A percentile compares a stretch with the other conserved stretches of the same genome.
Evolutionary conservation across 805 yeast genomes (phyloP).

Genomic region (Lipomyces japonicus): DNA sequence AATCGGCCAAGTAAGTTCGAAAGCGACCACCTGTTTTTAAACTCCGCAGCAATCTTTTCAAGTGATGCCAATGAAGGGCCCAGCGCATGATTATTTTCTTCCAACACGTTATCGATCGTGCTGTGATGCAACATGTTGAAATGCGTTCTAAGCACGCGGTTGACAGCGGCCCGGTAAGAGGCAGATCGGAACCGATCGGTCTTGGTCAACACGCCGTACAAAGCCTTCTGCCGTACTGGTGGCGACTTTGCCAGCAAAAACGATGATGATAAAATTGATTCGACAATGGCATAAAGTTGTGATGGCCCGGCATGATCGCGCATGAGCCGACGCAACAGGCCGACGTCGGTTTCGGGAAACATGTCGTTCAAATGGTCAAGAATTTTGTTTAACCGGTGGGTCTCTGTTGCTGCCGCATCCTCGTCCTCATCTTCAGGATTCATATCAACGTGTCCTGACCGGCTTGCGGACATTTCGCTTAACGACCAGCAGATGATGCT

Average conservation of each 20-base stretch:
- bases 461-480: too few species aligned
- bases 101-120: constrained; percentile 17
- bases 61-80: constrained; percentile 14
- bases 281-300: constrained; percentile 22
- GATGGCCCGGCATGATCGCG: constrained; percentile 22
- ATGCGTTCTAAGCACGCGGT: constrained; percentile 6
- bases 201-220: constrained; percentile 8
- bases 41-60: constrained; percentile 11
- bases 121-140: constrained; percentile 9
- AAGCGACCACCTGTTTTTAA: constrained; percentile 14
- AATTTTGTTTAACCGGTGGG: constrained; percentile 11
- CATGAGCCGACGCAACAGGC: constrained; percentile 18
- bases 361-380: constrained; percentile 15
- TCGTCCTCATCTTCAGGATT: too few species aligned
- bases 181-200: constrained; percentile 23
- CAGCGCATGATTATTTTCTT: constrained; percentile 18
- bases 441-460: too few species aligned
- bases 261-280: constrained; percentile 18
- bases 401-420: too few species aligned
- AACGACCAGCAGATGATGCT: too few species aligned
- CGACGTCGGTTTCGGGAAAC: constrained; percentile 27
- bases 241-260: constrained; percentile 7
- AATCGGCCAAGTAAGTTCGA: constrained; percentile 8
- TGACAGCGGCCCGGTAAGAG: constrained; percentile 19
- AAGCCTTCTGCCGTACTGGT: constrained; percentile 12